A percentile compares a stretch with the other conserved stretches of the same genome.
Conservation (phyloP, 768 basidiomycete species). For the Pisolithus sp. region DNA sequence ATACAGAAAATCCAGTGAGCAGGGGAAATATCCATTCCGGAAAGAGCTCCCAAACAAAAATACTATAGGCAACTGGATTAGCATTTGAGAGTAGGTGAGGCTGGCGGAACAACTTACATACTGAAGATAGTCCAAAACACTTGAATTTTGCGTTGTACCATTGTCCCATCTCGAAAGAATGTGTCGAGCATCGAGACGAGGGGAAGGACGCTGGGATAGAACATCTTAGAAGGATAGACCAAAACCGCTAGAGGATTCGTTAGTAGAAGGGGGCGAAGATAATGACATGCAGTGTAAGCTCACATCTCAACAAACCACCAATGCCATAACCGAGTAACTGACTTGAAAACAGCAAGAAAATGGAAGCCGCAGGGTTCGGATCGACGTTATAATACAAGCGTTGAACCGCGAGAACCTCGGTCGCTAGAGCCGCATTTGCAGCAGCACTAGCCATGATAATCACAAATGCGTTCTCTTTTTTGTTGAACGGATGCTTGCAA, state of each 20-base stretch:
- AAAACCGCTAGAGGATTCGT: conserved; percentile 11
- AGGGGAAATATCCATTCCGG: conserved; percentile 26
- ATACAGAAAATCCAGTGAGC: conserved; percentile 53
- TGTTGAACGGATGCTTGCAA: conserved; percentile 51
- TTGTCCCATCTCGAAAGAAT: conserved; percentile 37
- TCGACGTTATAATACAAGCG: conserved; percentile 47
- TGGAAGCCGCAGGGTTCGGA: conserved; percentile 39
- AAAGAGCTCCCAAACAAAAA: conserved; percentile 41
- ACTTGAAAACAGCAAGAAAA: conserved; percentile 35
- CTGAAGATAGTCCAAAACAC: conserved; percentile 44
- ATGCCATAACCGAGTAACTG: conserved; percentile 46
- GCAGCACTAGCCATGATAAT: conserved; percentile 54
- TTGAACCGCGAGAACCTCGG: conserved; percentile 49
- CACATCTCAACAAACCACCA: conserved; percentile 47
- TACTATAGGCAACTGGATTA: conserved; percentile 30
- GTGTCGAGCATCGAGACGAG: conserved; percentile 22
- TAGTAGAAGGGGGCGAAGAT: background rate
- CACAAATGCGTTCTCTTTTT: conserved; percentile 54
- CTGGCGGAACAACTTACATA: background rate
- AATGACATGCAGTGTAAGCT: conserved; percentile 5
- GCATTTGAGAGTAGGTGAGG: background rate
- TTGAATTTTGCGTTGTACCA: conserved; percentile 36
- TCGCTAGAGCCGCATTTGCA: conserved; percentile 46
- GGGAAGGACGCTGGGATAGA: conserved; percentile 31
- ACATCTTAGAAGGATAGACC: conserved; percentile 41